phyloP scores from a whole-genome alignment of 352 stramenopile genomes.

The Vaucheria bursata region DNA sequence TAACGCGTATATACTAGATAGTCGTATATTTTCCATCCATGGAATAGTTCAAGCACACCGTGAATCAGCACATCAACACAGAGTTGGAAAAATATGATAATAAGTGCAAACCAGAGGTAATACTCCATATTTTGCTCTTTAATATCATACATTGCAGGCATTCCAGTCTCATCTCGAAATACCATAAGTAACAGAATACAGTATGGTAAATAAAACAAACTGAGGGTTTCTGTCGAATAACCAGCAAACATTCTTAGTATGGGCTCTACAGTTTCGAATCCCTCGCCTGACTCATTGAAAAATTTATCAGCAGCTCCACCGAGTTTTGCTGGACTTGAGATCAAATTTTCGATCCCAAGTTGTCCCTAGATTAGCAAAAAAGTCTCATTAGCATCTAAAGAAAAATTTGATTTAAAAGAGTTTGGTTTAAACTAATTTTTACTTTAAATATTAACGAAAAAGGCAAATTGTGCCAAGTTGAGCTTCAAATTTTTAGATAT shows the following conservation, averaged over 20 bases:
- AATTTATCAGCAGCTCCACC: too few relatives aligned
- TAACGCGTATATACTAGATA: constrained; percentile 91
- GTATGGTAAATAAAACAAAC: constrained; percentile 83
- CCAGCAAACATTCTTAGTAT: constrained; percentile 84
- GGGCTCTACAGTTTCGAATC: constrained; percentile 82
- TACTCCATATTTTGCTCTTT: constrained; percentile 92
- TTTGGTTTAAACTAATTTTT: too few relatives aligned
- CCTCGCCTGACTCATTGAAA: too few relatives aligned
- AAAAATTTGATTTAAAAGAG: background rate
- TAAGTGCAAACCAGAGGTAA: constrained; percentile 86
- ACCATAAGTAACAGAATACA: constrained; percentile 87
- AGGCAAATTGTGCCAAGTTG: too few relatives aligned
- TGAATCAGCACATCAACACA: constrained; percentile 86
- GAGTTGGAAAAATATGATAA: constrained; percentile 88
- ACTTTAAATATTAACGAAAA: too few relatives aligned
- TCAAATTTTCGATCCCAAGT: constrained; percentile 49
- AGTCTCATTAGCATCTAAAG: constrained; percentile 38
- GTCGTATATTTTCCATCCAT: constrained; percentile 95
- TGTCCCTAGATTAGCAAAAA: constrained; percentile 46
- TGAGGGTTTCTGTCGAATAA: constrained; percentile 80
- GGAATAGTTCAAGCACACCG: constrained; percentile 87
- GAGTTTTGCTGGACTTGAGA: too few relatives aligned
- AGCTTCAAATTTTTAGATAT: too few relatives aligned
- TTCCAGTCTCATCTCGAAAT: constrained; percentile 78
- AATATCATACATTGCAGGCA: constrained; percentile 89